phyloP scores from a whole-genome alignment of 2,329 filamentous ascomycete species.

The Penicillium frequentans region DNA sequence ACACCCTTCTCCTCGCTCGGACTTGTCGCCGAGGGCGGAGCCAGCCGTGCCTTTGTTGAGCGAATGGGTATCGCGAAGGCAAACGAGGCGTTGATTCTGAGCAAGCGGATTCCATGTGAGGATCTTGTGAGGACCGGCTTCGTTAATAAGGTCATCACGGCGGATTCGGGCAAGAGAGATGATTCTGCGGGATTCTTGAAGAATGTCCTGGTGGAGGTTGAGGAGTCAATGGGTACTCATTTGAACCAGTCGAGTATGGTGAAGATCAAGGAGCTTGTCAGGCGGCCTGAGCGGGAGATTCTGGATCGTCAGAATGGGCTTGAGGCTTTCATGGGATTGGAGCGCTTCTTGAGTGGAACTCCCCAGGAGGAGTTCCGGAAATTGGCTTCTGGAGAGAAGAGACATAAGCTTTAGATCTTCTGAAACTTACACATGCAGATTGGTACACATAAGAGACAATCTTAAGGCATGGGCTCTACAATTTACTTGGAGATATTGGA shows the following conservation, averaged over 20 bases:
- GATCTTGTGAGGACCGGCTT: constrained; percentile 77
- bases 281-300: constrained; percentile 68
- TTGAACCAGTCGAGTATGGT: constrained; percentile 75
- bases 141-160: constrained; percentile 77
- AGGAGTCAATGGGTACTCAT: constrained; percentile 77
- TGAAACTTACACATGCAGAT: not conserved
- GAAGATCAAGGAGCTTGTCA: constrained; percentile 81
- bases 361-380: constrained; percentile 88
- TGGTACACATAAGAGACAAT: no score
- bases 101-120: constrained; percentile 69
- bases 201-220: constrained; percentile 74
- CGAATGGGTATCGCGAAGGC: constrained; percentile 78
- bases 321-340: constrained; percentile 83
- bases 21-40: constrained; percentile 84
- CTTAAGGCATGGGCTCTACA: no score
- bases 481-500: no score
- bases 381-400: constrained; percentile 84
- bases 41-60: constrained; percentile 74
- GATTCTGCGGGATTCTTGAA: constrained; percentile 69
- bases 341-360: constrained; percentile 74
- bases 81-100: constrained; percentile 93
- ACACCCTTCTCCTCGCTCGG: constrained; percentile 90
- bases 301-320: constrained; percentile 75
- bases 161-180: constrained; percentile 54
- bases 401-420: constrained; percentile 74